Percentiles rank a stretch among this genome's conserved stretches.
phyloP scores from a whole-genome alignment of 805 yeast genomes.

The Candida adriatica region DNA sequence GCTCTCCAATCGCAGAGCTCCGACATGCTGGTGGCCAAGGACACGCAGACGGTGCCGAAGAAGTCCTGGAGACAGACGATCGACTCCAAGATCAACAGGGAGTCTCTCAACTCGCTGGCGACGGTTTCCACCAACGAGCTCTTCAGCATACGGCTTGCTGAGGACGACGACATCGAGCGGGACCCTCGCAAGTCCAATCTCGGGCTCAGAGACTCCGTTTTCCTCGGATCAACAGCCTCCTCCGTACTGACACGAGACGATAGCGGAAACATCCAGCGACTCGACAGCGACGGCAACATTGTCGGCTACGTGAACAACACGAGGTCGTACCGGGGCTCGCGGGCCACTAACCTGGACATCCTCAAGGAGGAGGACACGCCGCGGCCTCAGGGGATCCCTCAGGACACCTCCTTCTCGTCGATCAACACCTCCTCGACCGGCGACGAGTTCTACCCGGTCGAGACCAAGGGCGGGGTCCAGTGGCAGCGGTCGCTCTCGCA shows the following conservation, averaged over 20 bases:
- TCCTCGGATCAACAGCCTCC: constrained; percentile 24
- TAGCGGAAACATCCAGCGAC: constrained; percentile 23
- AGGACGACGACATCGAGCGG: constrained; percentile 41
- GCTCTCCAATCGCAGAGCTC: constrained; percentile 33
- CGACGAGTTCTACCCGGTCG: constrained; percentile 23
- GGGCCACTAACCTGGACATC: constrained; percentile 20
- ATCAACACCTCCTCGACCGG: constrained; percentile 15
- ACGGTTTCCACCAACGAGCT: constrained; percentile 84
- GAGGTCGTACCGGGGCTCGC: constrained; percentile 15
- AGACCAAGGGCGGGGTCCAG: constrained; percentile 14
- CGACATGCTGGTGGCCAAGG: constrained; percentile 29
- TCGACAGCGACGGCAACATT: constrained; percentile 25
- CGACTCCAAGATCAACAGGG: constrained; percentile 36
- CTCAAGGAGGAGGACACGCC: constrained; percentile 19
- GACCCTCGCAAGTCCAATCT: constrained; percentile 36
- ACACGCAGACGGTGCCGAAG: constrained; percentile 26
- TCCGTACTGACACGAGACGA: constrained; percentile 22
- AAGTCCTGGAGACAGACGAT: constrained; percentile 54
- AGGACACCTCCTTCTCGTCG: constrained; percentile 20
- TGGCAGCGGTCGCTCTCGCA: constrained; percentile 17
- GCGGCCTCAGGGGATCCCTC: constrained; percentile 5
- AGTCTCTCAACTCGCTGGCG: constrained; percentile 64
- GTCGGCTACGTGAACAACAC: constrained; percentile 11
- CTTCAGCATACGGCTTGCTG: constrained; percentile 70
- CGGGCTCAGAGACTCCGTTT: constrained; percentile 35